phyloP scores from a whole-genome alignment of 2,329 filamentous ascomycete species.

The Tolypocladium paradoxum region DNA sequence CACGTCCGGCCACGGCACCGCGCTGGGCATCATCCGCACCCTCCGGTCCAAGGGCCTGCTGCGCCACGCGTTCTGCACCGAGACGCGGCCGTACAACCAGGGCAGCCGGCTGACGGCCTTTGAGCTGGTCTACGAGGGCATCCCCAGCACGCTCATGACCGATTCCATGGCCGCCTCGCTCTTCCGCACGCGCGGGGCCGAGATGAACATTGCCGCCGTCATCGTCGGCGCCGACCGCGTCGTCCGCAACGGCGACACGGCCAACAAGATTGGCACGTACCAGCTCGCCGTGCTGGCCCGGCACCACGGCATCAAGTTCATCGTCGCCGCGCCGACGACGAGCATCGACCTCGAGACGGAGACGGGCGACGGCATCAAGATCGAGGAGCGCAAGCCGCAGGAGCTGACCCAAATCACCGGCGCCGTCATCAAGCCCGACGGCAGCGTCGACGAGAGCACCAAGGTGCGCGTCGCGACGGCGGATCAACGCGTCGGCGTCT shows the following conservation, averaged over 20 bases:
- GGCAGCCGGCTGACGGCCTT: slow-evolving; percentile 90
- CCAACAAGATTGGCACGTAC: slow-evolving; percentile 98
- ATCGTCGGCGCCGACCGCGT: slow-evolving; percentile 93
- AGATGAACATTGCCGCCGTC: slow-evolving; percentile 67
- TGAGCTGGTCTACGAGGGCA: slow-evolving; percentile 87
- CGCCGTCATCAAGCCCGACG: slow-evolving; percentile 54
- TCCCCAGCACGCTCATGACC: slow-evolving; percentile 84
- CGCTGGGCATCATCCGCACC: slow-evolving; percentile 84
- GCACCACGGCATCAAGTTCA: slow-evolving; percentile 82
- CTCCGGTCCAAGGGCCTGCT: slow-evolving; percentile 57
- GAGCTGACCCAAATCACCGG: slow-evolving; percentile 83
- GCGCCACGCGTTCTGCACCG: slow-evolving; percentile 85
- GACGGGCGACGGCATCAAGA: slow-evolving; percentile 70
- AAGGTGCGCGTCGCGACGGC: slow-evolving; percentile 72
- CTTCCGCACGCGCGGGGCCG: slow-evolving; percentile 51
- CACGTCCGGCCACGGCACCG: slow-evolving; percentile 95
- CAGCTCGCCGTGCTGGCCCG: slow-evolving; percentile 80
- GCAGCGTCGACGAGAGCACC: slow-evolving; percentile 48
- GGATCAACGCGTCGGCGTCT: slow-evolving; percentile 67
- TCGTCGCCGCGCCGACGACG: slow-evolving; percentile 89
- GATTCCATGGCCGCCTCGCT: slow-evolving; percentile 94
- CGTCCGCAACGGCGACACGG: slow-evolving; percentile 91
- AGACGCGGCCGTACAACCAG: slow-evolving; percentile 96
- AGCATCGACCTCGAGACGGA: slow-evolving; percentile 80
- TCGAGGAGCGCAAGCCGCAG: slow-evolving; percentile 72